Conservation (phyloP, 2,329 filamentous ascomycete genomes). For the Aureobasidium vineae region DNA sequence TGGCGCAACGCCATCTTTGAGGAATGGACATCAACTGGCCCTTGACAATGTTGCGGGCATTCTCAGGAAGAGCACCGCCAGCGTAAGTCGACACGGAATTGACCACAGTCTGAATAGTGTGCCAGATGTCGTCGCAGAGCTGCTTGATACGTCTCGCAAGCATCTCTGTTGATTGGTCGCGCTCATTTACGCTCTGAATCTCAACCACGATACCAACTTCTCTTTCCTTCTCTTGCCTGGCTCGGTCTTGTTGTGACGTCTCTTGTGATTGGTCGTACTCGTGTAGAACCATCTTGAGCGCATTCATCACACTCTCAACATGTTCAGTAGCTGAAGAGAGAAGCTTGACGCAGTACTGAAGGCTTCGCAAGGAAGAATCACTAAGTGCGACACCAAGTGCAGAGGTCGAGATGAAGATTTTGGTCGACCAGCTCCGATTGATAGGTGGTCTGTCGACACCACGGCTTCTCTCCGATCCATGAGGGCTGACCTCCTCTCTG, state of each 20-base stretch:
- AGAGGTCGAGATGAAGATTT: constrained; percentile 85
- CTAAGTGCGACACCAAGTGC: constrained; percentile 90
- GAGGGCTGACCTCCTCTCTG: constrained; percentile 38
- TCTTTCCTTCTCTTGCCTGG: constrained; percentile 28
- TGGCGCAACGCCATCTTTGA: constrained; percentile 72
- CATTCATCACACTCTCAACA: constrained; percentile 70
- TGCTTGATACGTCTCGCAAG: constrained; percentile 77
- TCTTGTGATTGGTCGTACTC: constrained; percentile 63
- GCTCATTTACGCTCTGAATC: constrained; percentile 25
- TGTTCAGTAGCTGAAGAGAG: constrained; percentile 79
- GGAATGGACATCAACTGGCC: constrained; percentile 81
- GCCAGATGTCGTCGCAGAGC: constrained; percentile 50
- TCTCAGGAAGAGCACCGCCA: constrained; percentile 86
- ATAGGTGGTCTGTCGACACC: constrained; percentile 39
- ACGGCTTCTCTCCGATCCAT: constrained; percentile 32
- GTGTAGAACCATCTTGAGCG: constrained; percentile 71
- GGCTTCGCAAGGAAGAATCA: constrained; percentile 76
- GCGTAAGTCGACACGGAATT: constrained; percentile 85
- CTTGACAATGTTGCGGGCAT: constrained; percentile 78
- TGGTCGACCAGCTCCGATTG: constrained; percentile 65
- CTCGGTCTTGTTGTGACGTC: constrained; percentile 27
- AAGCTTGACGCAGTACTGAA: constrained; percentile 81
- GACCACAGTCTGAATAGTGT: constrained; percentile 70
- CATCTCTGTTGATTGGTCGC: constrained; percentile 48
- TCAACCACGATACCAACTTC: constrained; percentile 30